phyloP scores from a whole-genome alignment of 768 basidiomycete genomes.

The Rhodotorula toruloides region DNA sequence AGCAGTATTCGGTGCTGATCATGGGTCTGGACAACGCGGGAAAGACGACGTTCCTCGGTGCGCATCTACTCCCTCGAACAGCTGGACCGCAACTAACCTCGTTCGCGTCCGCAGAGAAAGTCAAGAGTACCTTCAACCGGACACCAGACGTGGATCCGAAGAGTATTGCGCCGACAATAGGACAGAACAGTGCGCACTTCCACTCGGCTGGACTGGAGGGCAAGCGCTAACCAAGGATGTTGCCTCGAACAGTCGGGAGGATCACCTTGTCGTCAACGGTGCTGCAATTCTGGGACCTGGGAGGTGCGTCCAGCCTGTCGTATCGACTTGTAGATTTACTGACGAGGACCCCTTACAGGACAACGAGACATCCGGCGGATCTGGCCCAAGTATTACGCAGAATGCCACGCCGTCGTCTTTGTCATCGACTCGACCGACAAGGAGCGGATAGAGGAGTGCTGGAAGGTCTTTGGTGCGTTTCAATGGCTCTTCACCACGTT shows the following conservation, averaged over 20 bases:
- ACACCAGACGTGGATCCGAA: conserved; percentile 80
- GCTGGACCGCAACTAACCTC: background rate
- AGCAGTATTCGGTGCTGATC: conserved; percentile 91
- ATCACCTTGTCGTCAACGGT: conserved; percentile 88
- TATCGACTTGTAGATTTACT: no score
- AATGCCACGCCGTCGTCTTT: conserved; percentile 94
- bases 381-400: conserved; percentile 90
- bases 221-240: background rate
- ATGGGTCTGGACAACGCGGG: conserved; percentile 89
- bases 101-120: conserved; percentile 71
- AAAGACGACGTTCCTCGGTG: conserved; percentile 56
- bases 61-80: accelerated
- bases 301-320: conserved; percentile 48
- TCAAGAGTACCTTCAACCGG: conserved; percentile 85
- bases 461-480: conserved; percentile 88
- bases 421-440: conserved; percentile 87
- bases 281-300: conserved; percentile 94
- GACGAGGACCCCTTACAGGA: conserved; percentile 49
- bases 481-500: no score
- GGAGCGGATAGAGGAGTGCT: conserved; percentile 83
- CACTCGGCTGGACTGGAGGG: background rate
- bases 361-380: conserved; percentile 89
- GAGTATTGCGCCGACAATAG: conserved; percentile 93
- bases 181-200: conserved; percentile 84
- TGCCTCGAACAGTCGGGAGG: conserved; percentile 64